Percentiles rank a stretch among this genome's conserved stretches.
These are phyloP conservation scores for Passiflora organensis DNA, from an alignment of 345 rosid species.

Conservation along the genomic window DNA sequence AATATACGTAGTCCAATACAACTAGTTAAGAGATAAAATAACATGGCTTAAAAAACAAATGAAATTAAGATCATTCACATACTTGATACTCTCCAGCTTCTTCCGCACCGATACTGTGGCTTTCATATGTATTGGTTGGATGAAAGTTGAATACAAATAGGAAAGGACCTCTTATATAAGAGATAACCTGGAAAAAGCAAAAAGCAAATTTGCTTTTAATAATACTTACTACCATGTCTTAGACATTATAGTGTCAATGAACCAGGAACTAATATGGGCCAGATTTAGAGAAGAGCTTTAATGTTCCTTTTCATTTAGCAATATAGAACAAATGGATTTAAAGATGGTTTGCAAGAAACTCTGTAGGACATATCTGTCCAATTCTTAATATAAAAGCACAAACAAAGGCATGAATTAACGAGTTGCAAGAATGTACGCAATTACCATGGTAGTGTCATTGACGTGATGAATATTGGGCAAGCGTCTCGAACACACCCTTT, in stretches of 20 bases:
- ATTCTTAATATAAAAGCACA: too few species aligned
- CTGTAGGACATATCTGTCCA: too few species aligned
- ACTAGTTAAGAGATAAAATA: too few species aligned
- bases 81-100: constrained; percentile 98
- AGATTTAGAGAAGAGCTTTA: not conserved
- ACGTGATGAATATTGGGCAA: constrained; percentile 71
- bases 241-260: not conserved
- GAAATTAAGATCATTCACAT: constrained; percentile 21
- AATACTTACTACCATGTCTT: not conserved
- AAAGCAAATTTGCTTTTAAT: constrained; percentile 1
- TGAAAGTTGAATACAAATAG: constrained; percentile 87
- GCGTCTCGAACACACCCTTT: constrained; percentile 67
- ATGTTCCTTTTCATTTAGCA: too few species aligned
- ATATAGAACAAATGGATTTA: too few species aligned
- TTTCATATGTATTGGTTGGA: constrained; percentile 58
- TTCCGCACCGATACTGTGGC: constrained; percentile 65
- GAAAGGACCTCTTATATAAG: constrained; percentile 80
- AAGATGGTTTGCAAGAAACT: too few species aligned
- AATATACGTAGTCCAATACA: too few species aligned
- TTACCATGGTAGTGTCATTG: constrained; percentile 73
- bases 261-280: not conserved
- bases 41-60: too few species aligned
- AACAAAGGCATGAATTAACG: too few species aligned
- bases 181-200: constrained; percentile 58
- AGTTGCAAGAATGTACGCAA: constrained; percentile 1